Conservation (phyloP, 768 basidiomycete genomes). For the Hericium coralloides region DNA sequence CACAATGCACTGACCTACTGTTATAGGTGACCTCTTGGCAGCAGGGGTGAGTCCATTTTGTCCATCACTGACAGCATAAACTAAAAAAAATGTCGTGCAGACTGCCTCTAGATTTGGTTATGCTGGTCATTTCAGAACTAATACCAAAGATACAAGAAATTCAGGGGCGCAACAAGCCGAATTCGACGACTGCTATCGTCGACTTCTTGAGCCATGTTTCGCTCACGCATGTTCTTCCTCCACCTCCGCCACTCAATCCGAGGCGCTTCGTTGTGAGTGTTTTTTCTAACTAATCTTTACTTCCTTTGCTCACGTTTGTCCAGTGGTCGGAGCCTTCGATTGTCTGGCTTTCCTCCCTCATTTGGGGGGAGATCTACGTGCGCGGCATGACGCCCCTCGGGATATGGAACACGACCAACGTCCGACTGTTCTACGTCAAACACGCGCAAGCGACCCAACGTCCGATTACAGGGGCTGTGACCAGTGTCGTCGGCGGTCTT, state of each 20-base stretch:
- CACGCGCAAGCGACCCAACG: slow-evolving; percentile 63
- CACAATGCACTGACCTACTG: slow-evolving; percentile 1
- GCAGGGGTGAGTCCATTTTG: slow-evolving; percentile 60
- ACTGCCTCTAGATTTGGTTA: slow-evolving; percentile 80
- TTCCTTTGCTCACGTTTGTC: not conserved
- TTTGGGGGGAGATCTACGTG: slow-evolving; percentile 95
- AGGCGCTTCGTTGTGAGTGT: slow-evolving; percentile 65
- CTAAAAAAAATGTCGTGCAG: slow-evolving; percentile 27
- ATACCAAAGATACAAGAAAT: slow-evolving; percentile 78
- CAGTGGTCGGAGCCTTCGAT: slow-evolving; percentile 92
- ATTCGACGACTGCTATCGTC: slow-evolving; percentile 58
- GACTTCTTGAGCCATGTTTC: slow-evolving; percentile 67
- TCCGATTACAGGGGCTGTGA: slow-evolving; percentile 70
- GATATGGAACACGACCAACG: slow-evolving; percentile 86
- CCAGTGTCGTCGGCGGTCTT: slow-evolving; percentile 75
- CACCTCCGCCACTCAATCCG: slow-evolving; percentile 51
- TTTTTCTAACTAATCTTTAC: slow-evolving; percentile 1
- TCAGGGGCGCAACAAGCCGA: slow-evolving; percentile 56
- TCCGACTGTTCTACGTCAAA: slow-evolving; percentile 86
- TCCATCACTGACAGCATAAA: not conserved
- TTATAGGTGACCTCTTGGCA: slow-evolving; percentile 86
- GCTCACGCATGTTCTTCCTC: slow-evolving; percentile 67
- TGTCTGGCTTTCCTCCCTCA: slow-evolving; percentile 86
- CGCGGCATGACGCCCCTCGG: slow-evolving; percentile 80
- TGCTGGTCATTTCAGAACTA: slow-evolving; percentile 83